Base-by-base conservation (phyloP, 2,329 filamentous ascomycete species). In the Sarocladiaceae sp. region DNA sequence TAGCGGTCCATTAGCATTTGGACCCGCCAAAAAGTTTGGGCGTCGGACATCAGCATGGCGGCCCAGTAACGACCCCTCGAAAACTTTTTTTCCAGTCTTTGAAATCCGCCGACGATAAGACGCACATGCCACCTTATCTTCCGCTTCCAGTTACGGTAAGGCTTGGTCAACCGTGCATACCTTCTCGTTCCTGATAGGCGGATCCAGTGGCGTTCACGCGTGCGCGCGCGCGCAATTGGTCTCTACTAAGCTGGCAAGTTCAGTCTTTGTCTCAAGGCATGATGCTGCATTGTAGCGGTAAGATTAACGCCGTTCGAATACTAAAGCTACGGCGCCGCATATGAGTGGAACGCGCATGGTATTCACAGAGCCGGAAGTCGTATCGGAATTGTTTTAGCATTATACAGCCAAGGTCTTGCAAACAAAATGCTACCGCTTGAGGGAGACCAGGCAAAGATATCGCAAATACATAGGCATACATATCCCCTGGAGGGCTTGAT, bases 11-110 rank as follows among this genome's bases (percentile, higher is more conserved):
- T n/a, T n/a, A n/a, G n/a, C n/a, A n/a, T n/a, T n/a, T n/a, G n/a
- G n/a, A n/a, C n/a, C n/a, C n/a, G n/a, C n/a, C n/a, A n/a, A n/a
- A n/a, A n/a, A n/a, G n/a, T n/a, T n/a, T n/a, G n/a, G n/a, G 37
- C 7, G 37, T 3, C 6, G 37, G 37, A 23, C 37, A 4, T 8
- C 4, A 23, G 37, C 37, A 40, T 22, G 37, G 37, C 37, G 37
- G 37, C 37, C 37, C 37, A 40, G 37, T 23, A 40, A 40, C 37
- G 15, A 23, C 22, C 28, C 23, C 26, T 33, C 44, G 44, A 48
- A 48, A 48, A 48, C 44, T 48, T 48, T 48, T 48, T 48, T 48
- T 33, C 18, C 18, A 7, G 5, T 48, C 23, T 26, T 26, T 26
- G 40, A 42, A 42, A 42, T 42, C 37, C 40, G 22, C 22, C 23